These are phyloP conservation scores for Catharanthus roseus DNA, from an alignment of 257 asterid species.

Conservation along the genomic window DNA sequence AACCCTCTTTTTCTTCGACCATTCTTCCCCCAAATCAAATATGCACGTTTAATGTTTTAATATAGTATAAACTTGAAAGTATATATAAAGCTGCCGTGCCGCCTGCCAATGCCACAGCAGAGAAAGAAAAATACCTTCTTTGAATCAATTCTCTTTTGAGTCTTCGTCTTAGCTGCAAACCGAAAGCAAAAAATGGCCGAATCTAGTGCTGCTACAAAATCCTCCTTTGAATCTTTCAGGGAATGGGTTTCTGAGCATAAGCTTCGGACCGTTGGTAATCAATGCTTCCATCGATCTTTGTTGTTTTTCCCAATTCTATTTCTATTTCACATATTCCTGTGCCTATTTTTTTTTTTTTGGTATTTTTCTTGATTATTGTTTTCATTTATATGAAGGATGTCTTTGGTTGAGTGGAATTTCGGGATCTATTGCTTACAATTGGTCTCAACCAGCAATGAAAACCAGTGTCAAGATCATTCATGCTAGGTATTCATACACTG, in stretches of 20 bases:
- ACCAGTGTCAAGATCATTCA: slow-evolving; percentile 88
- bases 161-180: background rate
- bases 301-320: background rate
- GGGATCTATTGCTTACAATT: slow-evolving; percentile 88
- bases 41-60: too few relatives aligned
- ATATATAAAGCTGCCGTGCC: too few relatives aligned
- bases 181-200: slow-evolving; percentile 36
- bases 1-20: slow-evolving; percentile 1
- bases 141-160: background rate
- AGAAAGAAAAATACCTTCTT: background rate
- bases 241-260: slow-evolving; percentile 80
- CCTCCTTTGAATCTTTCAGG: slow-evolving; percentile 43
- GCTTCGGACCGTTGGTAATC: slow-evolving; percentile 69
- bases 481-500: slow-evolving; percentile 48
- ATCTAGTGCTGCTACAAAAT: slow-evolving; percentile 32
- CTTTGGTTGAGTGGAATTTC: slow-evolving; percentile 55
- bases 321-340: background rate
- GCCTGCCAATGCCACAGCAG: background rate
- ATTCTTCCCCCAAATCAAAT: too few relatives aligned
- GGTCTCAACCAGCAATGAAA: slow-evolving; percentile 94
- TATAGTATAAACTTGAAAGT: too few relatives aligned
- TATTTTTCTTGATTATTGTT: background rate
- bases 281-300: background rate
- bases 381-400: slow-evolving; percentile 24
- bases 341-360: background rate